phyloP scores from a whole-genome alignment of 495 filamentous ascomycete genomes.

The Chaetomium tenue region DNA sequence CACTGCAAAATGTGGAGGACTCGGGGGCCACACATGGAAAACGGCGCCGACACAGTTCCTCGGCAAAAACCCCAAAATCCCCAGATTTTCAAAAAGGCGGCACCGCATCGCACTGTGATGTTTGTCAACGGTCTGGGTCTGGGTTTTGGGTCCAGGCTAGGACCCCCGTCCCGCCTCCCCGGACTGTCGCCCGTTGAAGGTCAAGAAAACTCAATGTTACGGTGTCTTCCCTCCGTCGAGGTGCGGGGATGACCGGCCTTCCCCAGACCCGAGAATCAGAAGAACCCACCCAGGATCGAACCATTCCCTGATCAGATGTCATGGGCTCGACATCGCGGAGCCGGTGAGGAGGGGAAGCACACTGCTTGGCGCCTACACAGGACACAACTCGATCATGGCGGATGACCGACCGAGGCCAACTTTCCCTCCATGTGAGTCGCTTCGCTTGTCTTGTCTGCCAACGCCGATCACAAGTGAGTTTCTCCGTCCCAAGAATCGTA shows the following conservation, averaged over 20 bases:
- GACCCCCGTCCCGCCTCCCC: slow-evolving; percentile 22
- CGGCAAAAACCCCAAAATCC: slow-evolving; percentile 7
- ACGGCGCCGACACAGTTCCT: slow-evolving; percentile 17
- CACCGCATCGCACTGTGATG: not conserved
- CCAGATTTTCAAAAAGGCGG: not conserved
- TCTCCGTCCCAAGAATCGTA: slow-evolving; percentile 9
- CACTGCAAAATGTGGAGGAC: not conserved
- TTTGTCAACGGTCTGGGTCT: not conserved
- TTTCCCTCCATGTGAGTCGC: slow-evolving; percentile 1
- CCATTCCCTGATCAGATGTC: slow-evolving; percentile 1
- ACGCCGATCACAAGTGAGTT: slow-evolving; percentile 6
- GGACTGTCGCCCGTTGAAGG: not conserved
- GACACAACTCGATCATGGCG: not conserved
- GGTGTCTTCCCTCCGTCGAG: slow-evolving; percentile 15
- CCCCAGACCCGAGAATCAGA: slow-evolving; percentile 21
- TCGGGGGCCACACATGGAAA: not conserved
- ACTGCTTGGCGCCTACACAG: not conserved
- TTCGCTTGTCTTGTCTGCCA: not conserved
- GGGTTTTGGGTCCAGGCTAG: slow-evolving; percentile 1
- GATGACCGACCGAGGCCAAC: slow-evolving; percentile 3
- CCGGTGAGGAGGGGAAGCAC: slow-evolving; percentile 1
- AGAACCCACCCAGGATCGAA: slow-evolving; percentile 20
- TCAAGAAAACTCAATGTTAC: slow-evolving; percentile 2
- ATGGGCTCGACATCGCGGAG: not conserved
- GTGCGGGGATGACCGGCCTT: slow-evolving; percentile 24